Percentiles rank a stretch among this genome's conserved stretches.
Evolutionary conservation across 345 rosid genomes (phyloP).

Genomic region (Trapa bicornis): DNA sequence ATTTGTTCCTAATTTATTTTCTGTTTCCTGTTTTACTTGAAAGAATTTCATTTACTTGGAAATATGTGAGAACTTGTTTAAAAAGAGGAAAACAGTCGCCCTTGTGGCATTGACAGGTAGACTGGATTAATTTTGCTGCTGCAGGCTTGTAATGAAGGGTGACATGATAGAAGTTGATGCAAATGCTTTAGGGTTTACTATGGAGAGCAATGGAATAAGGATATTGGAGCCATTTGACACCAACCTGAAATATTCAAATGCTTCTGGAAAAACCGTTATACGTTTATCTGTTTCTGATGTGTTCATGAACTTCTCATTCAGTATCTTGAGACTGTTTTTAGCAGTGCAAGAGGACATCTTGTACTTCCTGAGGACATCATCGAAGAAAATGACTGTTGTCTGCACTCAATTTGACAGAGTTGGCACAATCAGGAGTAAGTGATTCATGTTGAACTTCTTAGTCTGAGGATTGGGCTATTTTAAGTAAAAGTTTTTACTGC

Average conservation of each 20-base stretch:
- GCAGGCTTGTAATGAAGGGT: conserved; percentile 68
- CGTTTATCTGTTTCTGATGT: conserved; percentile 64
- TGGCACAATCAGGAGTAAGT: conserved; percentile 66
- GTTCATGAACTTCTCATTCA: conserved; percentile 91
- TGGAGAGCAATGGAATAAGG: conserved; percentile 95
- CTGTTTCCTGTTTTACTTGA: background rate
- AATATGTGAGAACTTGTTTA: background rate
- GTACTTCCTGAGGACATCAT: conserved; percentile 73
- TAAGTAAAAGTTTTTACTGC: background rate
- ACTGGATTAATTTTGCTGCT: background rate
- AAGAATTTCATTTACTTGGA: background rate
- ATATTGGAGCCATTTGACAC: conserved; percentile 96
- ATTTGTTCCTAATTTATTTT: background rate
- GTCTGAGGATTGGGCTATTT: background rate
- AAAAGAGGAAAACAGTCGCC: background rate
- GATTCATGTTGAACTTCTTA: conserved; percentile 5
- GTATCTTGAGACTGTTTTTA: conserved; percentile 82
- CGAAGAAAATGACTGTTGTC: conserved; percentile 65
- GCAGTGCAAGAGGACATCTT: conserved; percentile 91
- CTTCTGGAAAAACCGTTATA: conserved; percentile 79
- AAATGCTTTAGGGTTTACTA: conserved; percentile 66
- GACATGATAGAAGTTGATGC: conserved; percentile 70
- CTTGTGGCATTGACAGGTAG: background rate
- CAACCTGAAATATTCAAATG: conserved; percentile 61
- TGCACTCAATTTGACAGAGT: conserved; percentile 93